phyloP scores from a whole-genome alignment of 164 flowering plant genomes.

The Saururus chinensis region DNA sequence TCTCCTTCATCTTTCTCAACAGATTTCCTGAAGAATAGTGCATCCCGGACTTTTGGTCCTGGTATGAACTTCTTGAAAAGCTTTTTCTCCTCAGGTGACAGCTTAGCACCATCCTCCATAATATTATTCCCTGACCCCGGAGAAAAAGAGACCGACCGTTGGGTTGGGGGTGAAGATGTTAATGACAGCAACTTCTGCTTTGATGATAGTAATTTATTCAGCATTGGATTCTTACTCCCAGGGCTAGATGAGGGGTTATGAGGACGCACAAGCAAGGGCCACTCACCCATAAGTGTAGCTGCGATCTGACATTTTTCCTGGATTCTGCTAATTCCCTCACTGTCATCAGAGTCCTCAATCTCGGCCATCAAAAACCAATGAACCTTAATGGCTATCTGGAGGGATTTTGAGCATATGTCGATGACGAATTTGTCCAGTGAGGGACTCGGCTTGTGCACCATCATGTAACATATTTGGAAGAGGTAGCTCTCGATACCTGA shows the following conservation, averaged over 20 bases:
- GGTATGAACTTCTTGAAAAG: constrained; percentile 30
- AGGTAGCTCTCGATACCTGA: constrained; percentile 89
- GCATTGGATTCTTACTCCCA: constrained; percentile 67
- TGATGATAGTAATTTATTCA: constrained; percentile 67
- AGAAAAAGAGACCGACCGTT: constrained; percentile 39
- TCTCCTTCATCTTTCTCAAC: constrained; percentile 24
- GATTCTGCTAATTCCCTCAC: constrained; percentile 90
- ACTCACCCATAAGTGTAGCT: constrained; percentile 91
- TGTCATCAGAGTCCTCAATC: constrained; percentile 90
- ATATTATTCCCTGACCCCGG: constrained; percentile 40
- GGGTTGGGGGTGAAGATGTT: constrained; percentile 62
- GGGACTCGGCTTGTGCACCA: constrained; percentile 95
- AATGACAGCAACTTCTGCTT: constrained; percentile 67
- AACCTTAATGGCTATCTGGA: constrained; percentile 79
- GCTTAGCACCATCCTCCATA: constrained; percentile 40
- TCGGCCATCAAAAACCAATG: constrained; percentile 97
- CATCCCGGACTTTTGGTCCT: constrained; percentile 27
- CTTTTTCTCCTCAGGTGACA: constrained; percentile 52
- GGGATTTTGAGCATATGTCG: constrained; percentile 79
- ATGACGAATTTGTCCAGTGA: constrained; percentile 97
- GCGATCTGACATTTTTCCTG: constrained; percentile 98
- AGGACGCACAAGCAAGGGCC: constrained; percentile 69
- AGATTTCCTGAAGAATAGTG: constrained; percentile 25
- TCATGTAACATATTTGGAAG: constrained; percentile 91
- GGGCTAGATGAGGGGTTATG: constrained; percentile 37